Evolutionary conservation across 768 basidiomycete genomes (phyloP), one percentile per base, ranked within the genome.

Genomic region (Naganishia kalamii): DNA sequence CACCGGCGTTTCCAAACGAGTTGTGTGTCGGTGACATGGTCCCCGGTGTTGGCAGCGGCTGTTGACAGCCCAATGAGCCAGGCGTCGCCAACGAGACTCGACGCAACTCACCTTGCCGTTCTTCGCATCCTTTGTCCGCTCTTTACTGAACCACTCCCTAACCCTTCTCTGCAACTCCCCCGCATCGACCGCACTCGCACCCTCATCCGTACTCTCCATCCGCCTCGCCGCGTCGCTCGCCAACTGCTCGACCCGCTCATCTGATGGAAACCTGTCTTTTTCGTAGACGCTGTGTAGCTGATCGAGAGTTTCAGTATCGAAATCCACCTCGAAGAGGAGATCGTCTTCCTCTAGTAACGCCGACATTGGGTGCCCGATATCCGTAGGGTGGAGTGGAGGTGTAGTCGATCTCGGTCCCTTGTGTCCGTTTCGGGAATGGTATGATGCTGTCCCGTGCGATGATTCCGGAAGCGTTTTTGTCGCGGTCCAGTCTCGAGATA

Each of bases 281-380:
- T 57, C 33, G 37, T 57, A 57, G 6, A 57, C 54, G 40, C 40
- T 27, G 35, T 37, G 33, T 35, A 57, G n/a, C n/a, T 57, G 54
- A n/a, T 57, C 35, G 17, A 57, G 23, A 23, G 54, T 57, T 33
- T 57, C 54, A 33, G 54, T 57, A 29, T 63, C 46, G 32, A 63
- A 63, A 33, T 61, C 60, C 27, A 63, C 48, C 27, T 63, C 62
- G 37, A 46, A 63, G 47, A 63, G 29, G 35, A 48, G 19, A 29
- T 57, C 54, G n/a, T 57, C 54, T 40, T 57, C 54, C 23, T 57
- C 54, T 40, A 27, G 21, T 40, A 57, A 27, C 2, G 54, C 35
- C 35, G 54, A 12, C 54, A 57, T 57, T 25, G 54, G 37, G n/a
- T 27, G 35, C 15, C 27, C 21, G 35, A 57, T 40, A 13, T 40